Evolutionary conservation across 129 eudicot genomes (phyloP).

Genomic region (Erigeron canadensis): DNA sequence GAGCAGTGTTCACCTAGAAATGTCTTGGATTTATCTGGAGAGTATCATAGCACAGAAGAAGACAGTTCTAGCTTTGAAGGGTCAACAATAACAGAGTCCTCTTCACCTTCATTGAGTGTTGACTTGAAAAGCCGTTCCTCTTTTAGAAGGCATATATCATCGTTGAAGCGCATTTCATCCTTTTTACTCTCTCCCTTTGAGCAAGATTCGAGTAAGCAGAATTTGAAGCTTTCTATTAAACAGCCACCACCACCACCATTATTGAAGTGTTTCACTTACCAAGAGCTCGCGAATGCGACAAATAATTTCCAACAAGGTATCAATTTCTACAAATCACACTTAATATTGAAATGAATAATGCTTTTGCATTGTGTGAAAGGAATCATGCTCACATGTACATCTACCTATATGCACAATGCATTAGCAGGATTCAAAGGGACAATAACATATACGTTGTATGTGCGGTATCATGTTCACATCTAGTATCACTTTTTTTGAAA

Average conservation of each 20-base stretch:
- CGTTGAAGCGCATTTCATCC: constrained; percentile 58
- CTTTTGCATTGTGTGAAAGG: neutral
- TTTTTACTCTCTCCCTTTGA: constrained; percentile 48
- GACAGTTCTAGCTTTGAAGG: constrained; percentile 57
- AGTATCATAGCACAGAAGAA: constrained; percentile 57
- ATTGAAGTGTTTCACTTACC: constrained; percentile 65
- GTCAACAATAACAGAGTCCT: constrained; percentile 44
- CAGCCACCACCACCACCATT: constrained; percentile 45
- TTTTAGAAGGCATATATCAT: constrained; percentile 38
- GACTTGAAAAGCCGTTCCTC: constrained; percentile 32
- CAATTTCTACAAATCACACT: neutral
- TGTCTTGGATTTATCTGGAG: constrained; percentile 56
- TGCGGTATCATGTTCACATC: too few species aligned
- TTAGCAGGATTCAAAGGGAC: too few species aligned
- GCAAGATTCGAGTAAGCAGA: constrained; percentile 32
- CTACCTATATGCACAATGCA: too few species aligned
- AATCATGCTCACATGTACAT: too few species aligned
- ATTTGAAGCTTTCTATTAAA: constrained; percentile 18
- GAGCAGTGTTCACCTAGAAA: constrained; percentile 62
- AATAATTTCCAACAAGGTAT: constrained; percentile 69
- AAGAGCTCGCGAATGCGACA: constrained; percentile 75
- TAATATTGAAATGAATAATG: neutral
- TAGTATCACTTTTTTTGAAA: too few species aligned
- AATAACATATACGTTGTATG: too few species aligned
- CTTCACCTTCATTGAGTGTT: constrained; percentile 32